Evolutionary conservation across 2,329 filamentous ascomycete species (phyloP), one percentile per base, ranked within the genome.

Genomic region (Fusarium sublunatum): DNA sequence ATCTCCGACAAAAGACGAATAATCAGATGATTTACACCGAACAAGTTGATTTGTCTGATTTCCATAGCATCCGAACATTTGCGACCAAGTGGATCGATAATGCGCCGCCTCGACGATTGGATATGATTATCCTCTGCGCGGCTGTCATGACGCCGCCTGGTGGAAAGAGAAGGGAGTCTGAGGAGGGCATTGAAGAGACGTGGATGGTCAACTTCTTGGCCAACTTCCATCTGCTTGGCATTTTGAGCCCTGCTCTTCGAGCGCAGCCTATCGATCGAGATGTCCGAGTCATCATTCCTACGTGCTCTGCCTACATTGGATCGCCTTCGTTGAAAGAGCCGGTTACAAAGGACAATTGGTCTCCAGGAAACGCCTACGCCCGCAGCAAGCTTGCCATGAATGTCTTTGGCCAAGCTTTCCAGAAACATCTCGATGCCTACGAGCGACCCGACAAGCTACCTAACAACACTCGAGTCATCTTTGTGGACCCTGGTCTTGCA

Each of bases 31-130:
- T 99, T 68, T 98, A 96, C 71, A 93, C 95, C 58, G 95, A 99
- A 76, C 91, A 97, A 77, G 92, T 97, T 69, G 93, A 99, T 73
- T 86, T 99, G 26, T 80, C 89, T 11, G 94, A 90, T 13, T 82
- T 99, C n/a, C 88, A 97, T 75, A 96, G 91, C 75, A 89, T 99
- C 69, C 91, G 95, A 35, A 84, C 89, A 62, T 99, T 99, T 75
- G 95, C 95, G 11, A 99, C 95, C 0, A 94, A 92, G 80, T 99
- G 96, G 94, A 92, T 99, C 66, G 94, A 99, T 76, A 98, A 97
- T 75, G 86, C 91, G 22, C 94, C 95, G 3, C 92, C 93, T 8
- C 85, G 96, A 53, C 84, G 96, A 43, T 81, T 99, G 7, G 95
- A 99, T 75, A 93, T 94, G 88, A 81, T 99, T 42, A 86, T 99